Percentiles rank a stretch among this genome's conserved stretches.
phyloP scores from a whole-genome alignment of 306 rosid genomes.

The Cotoneaster glaucophyllus region DNA sequence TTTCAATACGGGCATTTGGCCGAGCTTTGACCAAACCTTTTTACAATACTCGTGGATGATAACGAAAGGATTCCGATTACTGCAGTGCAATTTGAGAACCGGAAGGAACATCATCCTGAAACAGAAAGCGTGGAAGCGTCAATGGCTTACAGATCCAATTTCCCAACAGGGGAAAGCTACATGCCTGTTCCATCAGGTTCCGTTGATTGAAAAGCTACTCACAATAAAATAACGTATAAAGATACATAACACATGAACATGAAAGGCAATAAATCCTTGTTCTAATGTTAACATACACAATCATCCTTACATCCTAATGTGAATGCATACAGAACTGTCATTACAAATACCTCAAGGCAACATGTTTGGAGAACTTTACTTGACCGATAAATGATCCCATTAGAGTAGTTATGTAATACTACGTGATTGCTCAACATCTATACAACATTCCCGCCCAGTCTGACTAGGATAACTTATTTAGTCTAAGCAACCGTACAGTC shows the following conservation, averaged over 20 bases:
- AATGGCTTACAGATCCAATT: not conserved
- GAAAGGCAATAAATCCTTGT: not conserved
- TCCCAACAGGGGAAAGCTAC: not conserved
- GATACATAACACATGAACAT: not conserved
- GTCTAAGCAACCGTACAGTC: not conserved
- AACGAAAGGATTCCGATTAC: slow-evolving; percentile 16
- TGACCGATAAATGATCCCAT: not conserved
- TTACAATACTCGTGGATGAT: slow-evolving; percentile 25
- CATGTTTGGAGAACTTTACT: not conserved
- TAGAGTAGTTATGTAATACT: not conserved
- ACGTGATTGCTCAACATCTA: not conserved
- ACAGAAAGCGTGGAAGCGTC: not conserved
- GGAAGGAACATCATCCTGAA: slow-evolving; percentile 50
- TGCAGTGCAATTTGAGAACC: slow-evolving; percentile 4
- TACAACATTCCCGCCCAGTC: not conserved
- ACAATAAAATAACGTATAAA: not conserved
- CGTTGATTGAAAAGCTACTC: not conserved
- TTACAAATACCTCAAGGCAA: not conserved
- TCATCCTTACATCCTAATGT: too few species aligned
- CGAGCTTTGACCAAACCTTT: slow-evolving; percentile 27
- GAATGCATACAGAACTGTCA: not conserved
- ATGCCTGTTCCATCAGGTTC: not conserved
- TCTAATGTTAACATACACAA: not conserved
- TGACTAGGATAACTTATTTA: not conserved
- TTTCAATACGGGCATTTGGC: slow-evolving; percentile 16